Conservation (phyloP, 352 stramenopile species). For the Globisporangium iwayamae region DNA sequence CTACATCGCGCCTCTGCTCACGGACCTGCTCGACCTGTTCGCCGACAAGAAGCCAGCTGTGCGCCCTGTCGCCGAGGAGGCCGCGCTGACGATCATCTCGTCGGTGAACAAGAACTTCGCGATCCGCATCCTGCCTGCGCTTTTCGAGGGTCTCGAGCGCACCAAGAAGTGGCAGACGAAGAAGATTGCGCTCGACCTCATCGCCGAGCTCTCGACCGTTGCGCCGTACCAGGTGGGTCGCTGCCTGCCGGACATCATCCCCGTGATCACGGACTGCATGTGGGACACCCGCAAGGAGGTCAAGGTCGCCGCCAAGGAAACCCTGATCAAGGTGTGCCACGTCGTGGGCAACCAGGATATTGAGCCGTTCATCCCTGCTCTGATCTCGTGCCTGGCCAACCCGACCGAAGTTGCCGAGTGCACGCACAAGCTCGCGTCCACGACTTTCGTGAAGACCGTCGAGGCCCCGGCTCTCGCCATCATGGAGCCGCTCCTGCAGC, state of each 20-base stretch:
- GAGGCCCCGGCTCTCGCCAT: constrained; percentile 95
- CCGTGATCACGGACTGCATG: constrained; percentile 97
- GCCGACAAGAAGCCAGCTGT: constrained; percentile 83
- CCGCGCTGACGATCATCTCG: constrained; percentile 76
- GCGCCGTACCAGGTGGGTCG: constrained; percentile 94
- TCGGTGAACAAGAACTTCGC: constrained; percentile 86
- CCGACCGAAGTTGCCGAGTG: constrained; percentile 97
- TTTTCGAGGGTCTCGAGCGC: constrained; percentile 90
- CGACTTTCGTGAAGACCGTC: constrained; percentile 99
- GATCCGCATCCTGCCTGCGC: constrained; percentile 82
- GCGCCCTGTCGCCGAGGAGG: constrained; percentile 63
- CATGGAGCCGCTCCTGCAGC: constrained; percentile 96
- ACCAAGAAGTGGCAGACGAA: constrained; percentile 97
- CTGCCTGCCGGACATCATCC: constrained; percentile 96
- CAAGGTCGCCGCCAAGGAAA: constrained; percentile 91
- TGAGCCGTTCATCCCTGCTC: constrained; percentile 97
- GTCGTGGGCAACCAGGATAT: constrained; percentile 99
- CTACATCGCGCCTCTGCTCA: constrained; percentile 69
- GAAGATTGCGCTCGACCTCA: constrained; percentile 93
- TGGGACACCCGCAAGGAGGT: constrained; percentile 99
- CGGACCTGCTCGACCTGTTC: constrained; percentile 72
- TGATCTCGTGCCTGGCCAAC: constrained; percentile 97
- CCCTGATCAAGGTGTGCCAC: constrained; percentile 94
- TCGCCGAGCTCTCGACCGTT: constrained; percentile 89
- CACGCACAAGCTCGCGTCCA: constrained; percentile 98